Percentiles rank a stretch among this genome's conserved stretches.
Evolutionary conservation across 2,329 filamentous ascomycete genomes (phyloP).

Genomic region (Phialophora expanda): DNA sequence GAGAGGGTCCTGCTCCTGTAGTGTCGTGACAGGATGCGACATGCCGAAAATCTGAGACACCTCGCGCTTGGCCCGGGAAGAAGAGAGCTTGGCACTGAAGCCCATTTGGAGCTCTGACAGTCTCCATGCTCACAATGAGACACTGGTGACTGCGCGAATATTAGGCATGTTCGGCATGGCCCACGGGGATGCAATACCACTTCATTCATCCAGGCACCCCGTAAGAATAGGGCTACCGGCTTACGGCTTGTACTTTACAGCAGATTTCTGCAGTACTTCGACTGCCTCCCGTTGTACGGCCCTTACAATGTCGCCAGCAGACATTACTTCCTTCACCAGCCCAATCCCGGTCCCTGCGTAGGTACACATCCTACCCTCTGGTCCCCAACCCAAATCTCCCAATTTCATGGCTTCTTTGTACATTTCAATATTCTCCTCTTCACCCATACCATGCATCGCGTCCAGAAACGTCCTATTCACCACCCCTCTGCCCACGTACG

Average conservation of each 20-base stretch:
- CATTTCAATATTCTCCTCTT: conserved; percentile 48
- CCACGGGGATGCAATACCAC: neutral
- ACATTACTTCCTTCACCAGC: conserved; percentile 57
- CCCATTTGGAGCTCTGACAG: neutral
- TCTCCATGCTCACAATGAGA: neutral
- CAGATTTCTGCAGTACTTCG: conserved; percentile 28
- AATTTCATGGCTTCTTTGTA: conserved; percentile 57
- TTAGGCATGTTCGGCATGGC: neutral
- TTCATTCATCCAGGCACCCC: neutral
- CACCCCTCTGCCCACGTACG: conserved; percentile 64
- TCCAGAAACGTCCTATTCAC: conserved; percentile 61
- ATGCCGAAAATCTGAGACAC: neutral
- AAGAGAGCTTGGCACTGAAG: neutral
- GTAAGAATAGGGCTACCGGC: neutral
- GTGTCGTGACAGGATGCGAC: conserved; percentile 3
- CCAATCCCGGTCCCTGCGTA: conserved; percentile 69
- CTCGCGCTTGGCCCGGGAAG: neutral
- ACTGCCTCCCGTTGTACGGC: conserved; percentile 34
- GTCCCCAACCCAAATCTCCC: conserved; percentile 61
- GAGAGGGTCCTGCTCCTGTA: conserved; percentile 65
- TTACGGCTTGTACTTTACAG: conserved; percentile 16
- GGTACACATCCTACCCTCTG: conserved; percentile 61
- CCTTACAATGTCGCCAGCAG: conserved; percentile 58
- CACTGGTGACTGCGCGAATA: neutral
- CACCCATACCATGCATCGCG: conserved; percentile 45